Evolutionary conservation across 352 stramenopile genomes (phyloP).

Genomic region (Hyaloperonospora arabidopsidis): DNA sequence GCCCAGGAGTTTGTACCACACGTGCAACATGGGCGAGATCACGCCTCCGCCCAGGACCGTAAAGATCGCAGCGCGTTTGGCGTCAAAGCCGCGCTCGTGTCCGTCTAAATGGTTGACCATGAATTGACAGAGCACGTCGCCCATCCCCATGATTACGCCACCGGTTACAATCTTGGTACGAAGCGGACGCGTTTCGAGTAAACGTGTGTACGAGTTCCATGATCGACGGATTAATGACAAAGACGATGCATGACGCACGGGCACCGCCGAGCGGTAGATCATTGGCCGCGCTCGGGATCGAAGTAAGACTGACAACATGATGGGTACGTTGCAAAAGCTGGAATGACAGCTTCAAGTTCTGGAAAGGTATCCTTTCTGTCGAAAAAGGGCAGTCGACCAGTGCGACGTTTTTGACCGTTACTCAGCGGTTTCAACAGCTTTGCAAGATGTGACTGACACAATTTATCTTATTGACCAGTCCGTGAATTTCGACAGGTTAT

Average conservation of each 20-base stretch:
- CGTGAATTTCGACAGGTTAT: no score
- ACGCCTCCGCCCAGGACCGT: slow-evolving; percentile 55
- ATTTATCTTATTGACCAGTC: no score
- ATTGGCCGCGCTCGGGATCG: slow-evolving; percentile 8
- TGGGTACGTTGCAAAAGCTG: no score
- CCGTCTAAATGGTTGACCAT: slow-evolving; percentile 28
- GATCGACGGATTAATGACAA: slow-evolving; percentile 22
- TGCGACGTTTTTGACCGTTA: no score
- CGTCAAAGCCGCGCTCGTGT: slow-evolving; percentile 21
- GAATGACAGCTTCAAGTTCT: no score
- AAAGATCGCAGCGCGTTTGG: slow-evolving; percentile 53
- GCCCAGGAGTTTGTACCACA: slow-evolving; percentile 67
- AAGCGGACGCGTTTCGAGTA: slow-evolving; percentile 53
- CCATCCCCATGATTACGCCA: slow-evolving; percentile 47
- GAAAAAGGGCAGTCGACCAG: no score
- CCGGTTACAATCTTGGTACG: slow-evolving; percentile 62
- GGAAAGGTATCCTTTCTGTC: no score
- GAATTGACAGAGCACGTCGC: slow-evolving; percentile 69
- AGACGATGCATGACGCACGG: slow-evolving; percentile 4
- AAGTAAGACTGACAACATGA: slow-evolving; percentile 34
- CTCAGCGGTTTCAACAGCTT: no score
- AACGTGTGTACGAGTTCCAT: slow-evolving; percentile 47
- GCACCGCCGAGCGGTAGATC: not conserved
- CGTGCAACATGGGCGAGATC: slow-evolving; percentile 68
- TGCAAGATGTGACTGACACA: no score